Conservation (phyloP, 352 stramenopile genomes). For the Pilasporangium apinafurcum region DNA sequence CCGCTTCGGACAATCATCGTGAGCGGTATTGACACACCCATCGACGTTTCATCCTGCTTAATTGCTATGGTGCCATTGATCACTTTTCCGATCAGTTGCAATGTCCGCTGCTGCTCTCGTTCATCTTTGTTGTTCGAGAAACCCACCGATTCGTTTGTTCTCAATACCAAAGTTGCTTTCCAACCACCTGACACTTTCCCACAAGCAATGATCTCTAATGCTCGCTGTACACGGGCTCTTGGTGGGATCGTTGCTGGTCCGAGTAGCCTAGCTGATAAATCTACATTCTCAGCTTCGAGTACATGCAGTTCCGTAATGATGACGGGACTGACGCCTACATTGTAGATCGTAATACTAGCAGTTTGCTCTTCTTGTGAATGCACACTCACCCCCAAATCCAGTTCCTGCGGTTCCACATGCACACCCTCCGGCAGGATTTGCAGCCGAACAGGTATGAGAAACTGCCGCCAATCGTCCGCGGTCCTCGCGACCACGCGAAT, state of each 20-base stretch:
- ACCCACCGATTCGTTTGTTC: constrained; percentile 25
- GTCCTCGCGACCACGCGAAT: constrained; percentile 19
- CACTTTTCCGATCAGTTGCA: constrained; percentile 18
- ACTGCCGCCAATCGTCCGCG: background rate
- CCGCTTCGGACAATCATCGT: constrained; percentile 1
- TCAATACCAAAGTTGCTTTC: constrained; percentile 20
- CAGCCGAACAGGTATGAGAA: constrained; percentile 28
- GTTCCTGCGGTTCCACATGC: constrained; percentile 22
- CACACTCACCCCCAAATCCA: constrained; percentile 26
- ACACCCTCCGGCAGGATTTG: constrained; percentile 28
- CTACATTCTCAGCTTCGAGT: constrained; percentile 19
- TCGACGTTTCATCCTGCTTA: constrained; percentile 19
- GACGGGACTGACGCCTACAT: constrained; percentile 28
- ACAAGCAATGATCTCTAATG: constrained; percentile 19
- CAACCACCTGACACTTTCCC: background rate
- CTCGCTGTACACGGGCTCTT: constrained; percentile 19
- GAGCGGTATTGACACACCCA: constrained; percentile 19
- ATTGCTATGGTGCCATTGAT: constrained; percentile 21
- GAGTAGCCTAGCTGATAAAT: constrained; percentile 20
- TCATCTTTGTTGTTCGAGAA: constrained; percentile 3
- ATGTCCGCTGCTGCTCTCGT: constrained; percentile 12
- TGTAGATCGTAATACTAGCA: too few relatives aligned
- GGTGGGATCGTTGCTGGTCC: constrained; percentile 25
- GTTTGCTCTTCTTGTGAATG: too few relatives aligned
- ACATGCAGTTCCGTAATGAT: constrained; percentile 25